These are phyloP conservation scores for Aspergillus sojae DNA, from an alignment of 2,329 filamentous ascomycete species.

Conservation along the genomic window DNA sequence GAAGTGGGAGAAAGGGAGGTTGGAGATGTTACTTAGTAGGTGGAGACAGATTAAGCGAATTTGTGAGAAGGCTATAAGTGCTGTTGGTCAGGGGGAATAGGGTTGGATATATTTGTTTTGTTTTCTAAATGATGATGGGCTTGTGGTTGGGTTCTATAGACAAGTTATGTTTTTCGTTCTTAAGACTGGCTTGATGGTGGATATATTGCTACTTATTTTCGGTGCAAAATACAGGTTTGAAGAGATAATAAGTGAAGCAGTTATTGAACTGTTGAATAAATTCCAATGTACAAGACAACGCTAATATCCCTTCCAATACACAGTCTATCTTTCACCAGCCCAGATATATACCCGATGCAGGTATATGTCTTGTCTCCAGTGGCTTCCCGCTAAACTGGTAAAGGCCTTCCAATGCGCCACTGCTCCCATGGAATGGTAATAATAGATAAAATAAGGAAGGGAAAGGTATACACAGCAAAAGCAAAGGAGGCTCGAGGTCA, in stretches of 20 bases:
- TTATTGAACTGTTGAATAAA: neutral
- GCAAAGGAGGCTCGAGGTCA: neutral
- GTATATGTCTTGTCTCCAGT: neutral
- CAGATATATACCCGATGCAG: neutral
- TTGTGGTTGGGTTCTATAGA: neutral
- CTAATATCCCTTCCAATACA: neutral
- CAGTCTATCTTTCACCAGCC: conserved; percentile 9
- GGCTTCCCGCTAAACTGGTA: neutral
- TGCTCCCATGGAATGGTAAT: neutral
- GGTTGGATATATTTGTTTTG: neutral
- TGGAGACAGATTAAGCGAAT: conserved; percentile 38
- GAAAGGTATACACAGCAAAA: neutral
- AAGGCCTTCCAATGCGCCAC: neutral
- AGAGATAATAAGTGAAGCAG: neutral
- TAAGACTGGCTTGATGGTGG: neutral
- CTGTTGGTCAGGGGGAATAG: neutral
- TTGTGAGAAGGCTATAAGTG: conserved; percentile 24
- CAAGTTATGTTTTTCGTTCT: neutral
- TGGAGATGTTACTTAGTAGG: conserved; percentile 25
- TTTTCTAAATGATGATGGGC: neutral
- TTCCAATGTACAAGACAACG: neutral
- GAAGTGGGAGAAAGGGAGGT: conserved; percentile 16
- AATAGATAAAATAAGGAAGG: neutral
- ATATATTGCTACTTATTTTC: too few species aligned
- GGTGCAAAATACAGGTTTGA: neutral